Evolutionary conservation across 108 stramenopile genomes (phyloP).

Genomic region (Cylindrotheca closterium): DNA sequence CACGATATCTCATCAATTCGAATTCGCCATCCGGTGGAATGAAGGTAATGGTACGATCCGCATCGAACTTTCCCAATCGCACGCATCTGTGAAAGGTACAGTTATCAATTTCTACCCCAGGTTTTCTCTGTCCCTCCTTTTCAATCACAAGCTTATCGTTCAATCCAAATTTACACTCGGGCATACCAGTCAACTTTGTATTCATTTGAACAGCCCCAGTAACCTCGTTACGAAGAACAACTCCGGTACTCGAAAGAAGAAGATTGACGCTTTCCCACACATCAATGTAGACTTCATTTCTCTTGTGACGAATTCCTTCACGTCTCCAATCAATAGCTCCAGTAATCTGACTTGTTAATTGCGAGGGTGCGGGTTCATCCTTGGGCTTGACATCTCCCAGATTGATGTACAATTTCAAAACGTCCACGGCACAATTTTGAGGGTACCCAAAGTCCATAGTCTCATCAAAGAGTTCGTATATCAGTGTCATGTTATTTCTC

Average conservation of each 20-base stretch:
- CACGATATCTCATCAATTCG: constrained; percentile 98
- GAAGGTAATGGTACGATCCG: constrained; percentile 99
- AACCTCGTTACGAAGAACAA: constrained; percentile 91
- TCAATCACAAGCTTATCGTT: constrained; percentile 99
- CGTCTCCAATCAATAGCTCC: constrained; percentile 99
- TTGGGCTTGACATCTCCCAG: constrained; percentile 85
- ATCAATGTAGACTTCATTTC: constrained; percentile 99
- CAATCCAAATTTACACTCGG: constrained; percentile 98
- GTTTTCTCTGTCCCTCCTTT: constrained; percentile 84
- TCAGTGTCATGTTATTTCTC: constrained; percentile 97
- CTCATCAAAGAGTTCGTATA: constrained; percentile 99
- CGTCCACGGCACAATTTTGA: constrained; percentile 98
- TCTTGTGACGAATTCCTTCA: constrained; percentile 97
- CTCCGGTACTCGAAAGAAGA: constrained; percentile 89
- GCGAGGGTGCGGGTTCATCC: constrained; percentile 75
- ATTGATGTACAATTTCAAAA: constrained; percentile 96
- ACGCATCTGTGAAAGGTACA: constrained; percentile 99
- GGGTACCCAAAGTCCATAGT: constrained; percentile 99
- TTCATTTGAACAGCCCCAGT: constrained; percentile 97
- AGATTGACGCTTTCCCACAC: constrained; percentile 97
- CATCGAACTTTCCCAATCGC: constrained; percentile 97
- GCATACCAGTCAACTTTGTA: constrained; percentile 98
- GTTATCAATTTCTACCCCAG: constrained; percentile 97
- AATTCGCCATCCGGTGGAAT: constrained; percentile 99
- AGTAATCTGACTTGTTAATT: constrained; percentile 95